Conservation (phyloP, 2,329 filamentous ascomycete species). For the Fonsecaea pugnacius region DNA sequence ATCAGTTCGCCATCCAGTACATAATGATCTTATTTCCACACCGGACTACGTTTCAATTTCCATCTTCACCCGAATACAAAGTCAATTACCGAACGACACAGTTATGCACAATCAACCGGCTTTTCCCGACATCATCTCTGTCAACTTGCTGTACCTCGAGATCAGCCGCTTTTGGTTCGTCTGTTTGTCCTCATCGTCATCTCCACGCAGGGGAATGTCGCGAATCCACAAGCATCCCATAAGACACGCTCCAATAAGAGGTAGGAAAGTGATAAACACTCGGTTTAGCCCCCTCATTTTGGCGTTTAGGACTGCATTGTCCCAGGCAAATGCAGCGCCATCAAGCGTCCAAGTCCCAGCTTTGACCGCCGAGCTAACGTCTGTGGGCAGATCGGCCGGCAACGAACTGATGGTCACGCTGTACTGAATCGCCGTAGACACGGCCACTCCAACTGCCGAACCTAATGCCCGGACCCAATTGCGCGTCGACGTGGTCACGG, state of each 20-base stretch:
- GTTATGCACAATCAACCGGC: not conserved
- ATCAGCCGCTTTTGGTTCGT: not conserved
- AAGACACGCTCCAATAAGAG: not conserved
- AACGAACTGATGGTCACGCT: slow-evolving; percentile 6
- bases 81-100: not conserved
- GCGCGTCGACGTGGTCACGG: slow-evolving; percentile 65
- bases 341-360: not conserved
- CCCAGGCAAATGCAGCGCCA: not conserved
- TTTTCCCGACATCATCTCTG: not conserved
- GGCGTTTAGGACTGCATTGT: not conserved
- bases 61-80: no score
- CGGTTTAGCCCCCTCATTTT: not conserved
- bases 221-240: not conserved
- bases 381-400: not conserved
- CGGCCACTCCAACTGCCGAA: slow-evolving; percentile 61
- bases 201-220: not conserved
- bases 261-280: not conserved
- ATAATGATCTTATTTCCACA: no score
- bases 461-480: slow-evolving; percentile 67
- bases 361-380: not conserved
- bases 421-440: slow-evolving; percentile 58
- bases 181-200: not conserved
- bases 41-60: no score
- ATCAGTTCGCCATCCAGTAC: no score
- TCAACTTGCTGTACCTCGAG: not conserved